Evolutionary conservation across 805 yeast genomes (phyloP), one percentile per base, ranked within the genome.

Genomic region (Yamadazyma scolyti): DNA sequence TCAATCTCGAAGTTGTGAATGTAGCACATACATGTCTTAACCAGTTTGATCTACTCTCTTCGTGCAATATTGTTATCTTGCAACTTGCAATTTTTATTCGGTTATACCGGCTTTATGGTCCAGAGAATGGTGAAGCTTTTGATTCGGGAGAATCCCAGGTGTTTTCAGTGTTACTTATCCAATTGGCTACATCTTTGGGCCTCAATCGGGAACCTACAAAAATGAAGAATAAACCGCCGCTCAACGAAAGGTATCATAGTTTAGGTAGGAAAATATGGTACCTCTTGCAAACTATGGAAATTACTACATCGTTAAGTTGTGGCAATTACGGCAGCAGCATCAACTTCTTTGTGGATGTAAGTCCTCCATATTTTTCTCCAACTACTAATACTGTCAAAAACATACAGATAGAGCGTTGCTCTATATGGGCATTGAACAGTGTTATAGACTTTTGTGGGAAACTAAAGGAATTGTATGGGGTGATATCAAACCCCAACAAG

Each of bases 131-230:
- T 23, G 79, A 75, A 44, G 67, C 71, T 2, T 58, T 62, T 4
- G 82, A 75, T 44, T 79, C 75, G 34, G 80, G 78, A 25, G 75
- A 74, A 29, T 67, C 77, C 2, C 78, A 71, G 43, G 70, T 76
- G 6, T 68, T 73, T 32, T 50, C 71, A 9, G 76, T 80, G 1
- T 66, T 76, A 54, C 59, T 78, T 18, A 55, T 78, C 10, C 85
- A 79, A 45, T 77, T 81, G 82, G 84, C 81, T 0, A 65, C 74
- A 32, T 68, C 80, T 22, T 66, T 80, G 40, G 89, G 88, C 0
- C 48, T 81, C 16, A 79, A 81, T 48, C 64, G 87, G 43, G 88
- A 81, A 40, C 87, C 88, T 1, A 23, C 18, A 7, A 28, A 22
- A 23, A 28, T 39, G 43, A 12, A 17, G 10, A 50, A 44, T 10